A percentile compares a stretch with the other conserved stretches of the same genome.
Conservation (phyloP, 345 rosid genomes). For the Anastatica hierochuntica region DNA sequence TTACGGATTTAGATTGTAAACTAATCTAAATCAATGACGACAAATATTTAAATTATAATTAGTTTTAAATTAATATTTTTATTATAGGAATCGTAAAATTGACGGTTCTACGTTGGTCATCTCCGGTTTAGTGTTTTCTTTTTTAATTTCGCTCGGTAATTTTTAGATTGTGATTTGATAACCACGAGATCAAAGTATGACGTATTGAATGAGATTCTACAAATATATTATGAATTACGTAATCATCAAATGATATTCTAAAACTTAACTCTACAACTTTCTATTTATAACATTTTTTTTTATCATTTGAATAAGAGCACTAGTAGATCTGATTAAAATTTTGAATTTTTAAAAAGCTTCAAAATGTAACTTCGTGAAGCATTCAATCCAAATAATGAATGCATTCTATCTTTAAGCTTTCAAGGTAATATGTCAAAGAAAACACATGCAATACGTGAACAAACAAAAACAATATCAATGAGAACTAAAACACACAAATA, state of each 20-base stretch:
- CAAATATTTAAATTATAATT: no score
- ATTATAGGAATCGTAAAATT: conserved; percentile 38
- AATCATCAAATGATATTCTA: neutral
- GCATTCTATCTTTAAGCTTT: neutral
- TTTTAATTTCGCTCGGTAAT: no score
- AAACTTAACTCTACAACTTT: neutral
- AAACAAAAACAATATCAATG: neutral
- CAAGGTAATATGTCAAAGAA: neutral
- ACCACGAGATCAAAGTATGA: neutral
- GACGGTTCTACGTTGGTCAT: conserved; percentile 42
- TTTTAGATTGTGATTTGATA: neutral
- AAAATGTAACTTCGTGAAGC: conserved; percentile 7
- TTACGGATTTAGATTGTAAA: conserved; percentile 3
- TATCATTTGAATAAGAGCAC: neutral
- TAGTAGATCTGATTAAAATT: neutral
- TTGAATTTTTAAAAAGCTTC: neutral
- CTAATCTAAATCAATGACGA: conserved; percentile 24
- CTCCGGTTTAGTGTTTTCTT: conserved; percentile 17
- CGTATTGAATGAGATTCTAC: neutral
- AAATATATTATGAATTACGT: neutral
- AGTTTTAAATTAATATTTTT: conserved; percentile 1
- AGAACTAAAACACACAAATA: neutral
- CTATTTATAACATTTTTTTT: no score
- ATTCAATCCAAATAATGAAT: conserved; percentile 10
- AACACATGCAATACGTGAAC: conserved; percentile 2